Base-by-base conservation (phyloP, 164 flowering plant genomes). In the Houttuynia cordata region DNA sequence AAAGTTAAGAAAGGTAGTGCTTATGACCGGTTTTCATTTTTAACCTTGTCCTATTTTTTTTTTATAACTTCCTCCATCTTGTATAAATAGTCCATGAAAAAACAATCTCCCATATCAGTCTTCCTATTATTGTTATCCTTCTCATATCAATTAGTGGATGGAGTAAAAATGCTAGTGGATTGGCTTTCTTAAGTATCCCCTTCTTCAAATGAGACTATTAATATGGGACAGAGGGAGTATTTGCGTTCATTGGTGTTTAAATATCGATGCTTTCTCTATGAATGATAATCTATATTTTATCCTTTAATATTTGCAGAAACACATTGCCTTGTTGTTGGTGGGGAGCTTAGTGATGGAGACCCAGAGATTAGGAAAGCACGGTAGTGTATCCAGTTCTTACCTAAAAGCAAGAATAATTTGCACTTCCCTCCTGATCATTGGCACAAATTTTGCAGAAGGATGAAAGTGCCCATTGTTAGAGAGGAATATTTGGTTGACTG, bases 401-500 rank as follows among this genome's bases (percentile, higher is more conserved):
- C 40, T 57, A 5, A 6, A 23, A 25, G 15, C 52, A 25, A 30
- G 21, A 24, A 64, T 18, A 24, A 24, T 54, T 20, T 30, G 15
- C 17, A 21, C 17, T 24, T 56, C 13, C 23, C 40, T 7, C 19
- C 62, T 59, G 41, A 25, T 40, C 47, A 22, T 51, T 61, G 40
- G 10, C 68, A 61, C 49, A 14, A 24, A 66, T 59, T 59, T 63
- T 62, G 59, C 81, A 94, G 97, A 86, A 83, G 83, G 77, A 80
- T 88, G 97, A 85, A 83, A 70, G 7, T 88, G 62, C 91, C 97
- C 47, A 75, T 91, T 62, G 85, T 94, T 20, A 78, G 97, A 72
- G 93, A 88, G 70, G 85, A 82, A 61, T 94, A 91, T 80, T 64
- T 94, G 68, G 80, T 75, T 68, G 89, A 88, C 40, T 86, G 97